Base-by-base conservation (phyloP, 2,329 filamentous ascomycete genomes). In the Nigrospora osmanthi region DNA sequence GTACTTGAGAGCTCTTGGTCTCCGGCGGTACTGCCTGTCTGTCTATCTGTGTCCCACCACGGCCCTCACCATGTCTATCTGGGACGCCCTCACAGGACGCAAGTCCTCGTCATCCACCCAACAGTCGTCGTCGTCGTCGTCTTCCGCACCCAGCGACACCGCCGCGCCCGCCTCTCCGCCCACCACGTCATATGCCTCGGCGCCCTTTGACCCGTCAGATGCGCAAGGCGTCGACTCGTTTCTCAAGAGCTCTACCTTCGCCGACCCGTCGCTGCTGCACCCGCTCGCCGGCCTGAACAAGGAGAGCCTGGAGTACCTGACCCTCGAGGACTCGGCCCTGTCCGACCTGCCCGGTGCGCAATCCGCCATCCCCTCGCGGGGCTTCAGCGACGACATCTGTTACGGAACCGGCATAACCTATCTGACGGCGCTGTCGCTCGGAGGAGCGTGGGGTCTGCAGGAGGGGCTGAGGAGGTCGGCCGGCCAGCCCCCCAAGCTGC, bases 351-450 rank as follows among this genome's bases (percentile, higher is more conserved):
- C 90, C 40, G 90, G 89, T 59, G 78, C 83, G 48, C 86, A 87
- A 63, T 94, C 91, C 37, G 85, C 90, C 44, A 79, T 98, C 44
- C 93, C 94, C 37, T 96, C 90, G 46, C 85, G 93, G 65, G 93
- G 93, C 63, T 98, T 95, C 82, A 95, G 90, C 49, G 93, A 98
- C 63, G 93, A 98, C 66, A 80, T 98, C 48, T 97, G 93, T 71
- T 98, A 98, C 66, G 93, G 94, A 60, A 94, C 93, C 17, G 93
- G 93, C 57, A 83, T 91, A 50, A 95, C 89, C 61, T 98, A 98
- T 64, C 75, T 98, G 49, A 73, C 87, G n/a, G 93, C 87, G 7
- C 73, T 98, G 58, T 78, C 85, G 35, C 63, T 94, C 54, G 93
- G 93, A 65, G 93, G 93, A 54, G 83, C 81, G 46, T 97, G 91